These are phyloP conservation scores for Termitomyces bulborhizus DNA, from an alignment of 768 basidiomycete species.

Conservation along the genomic window DNA sequence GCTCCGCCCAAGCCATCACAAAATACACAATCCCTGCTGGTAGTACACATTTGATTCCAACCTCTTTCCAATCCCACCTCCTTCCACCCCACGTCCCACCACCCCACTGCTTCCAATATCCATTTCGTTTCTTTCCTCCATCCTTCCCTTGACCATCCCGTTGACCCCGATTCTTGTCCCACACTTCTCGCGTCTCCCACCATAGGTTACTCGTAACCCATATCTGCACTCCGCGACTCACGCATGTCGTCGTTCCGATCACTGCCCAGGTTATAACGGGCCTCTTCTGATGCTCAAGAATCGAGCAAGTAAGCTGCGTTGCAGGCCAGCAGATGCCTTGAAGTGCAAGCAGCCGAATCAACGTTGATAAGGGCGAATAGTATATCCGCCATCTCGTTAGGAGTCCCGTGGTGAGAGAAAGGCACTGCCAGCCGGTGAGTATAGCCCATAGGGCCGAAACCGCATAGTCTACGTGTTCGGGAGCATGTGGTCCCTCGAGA, in stretches of 20 bases:
- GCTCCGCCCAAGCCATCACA: conserved; percentile 72
- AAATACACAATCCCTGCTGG: conserved; percentile 74
- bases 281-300: conserved; percentile 62
- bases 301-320: conserved; percentile 75
- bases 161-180: conserved; percentile 16
- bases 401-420: conserved; percentile 82
- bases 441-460: conserved; percentile 72
- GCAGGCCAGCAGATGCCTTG: conserved; percentile 98
- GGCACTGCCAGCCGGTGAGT: conserved; percentile 86
- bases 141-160: conserved; percentile 13
- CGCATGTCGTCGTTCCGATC: conserved; percentile 84
- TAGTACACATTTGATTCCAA: conserved; percentile 61
- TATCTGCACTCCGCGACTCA: conserved; percentile 79
- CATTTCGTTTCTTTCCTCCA: conserved; percentile 14
- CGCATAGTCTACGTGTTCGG: conserved; percentile 57
- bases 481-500: conserved; percentile 25
- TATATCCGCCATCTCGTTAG: conserved; percentile 87
- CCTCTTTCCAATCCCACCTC: conserved; percentile 78
- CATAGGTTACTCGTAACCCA: conserved; percentile 94
- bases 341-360: conserved; percentile 86
- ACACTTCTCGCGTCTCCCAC: conserved; percentile 32
- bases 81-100: conserved; percentile 52
- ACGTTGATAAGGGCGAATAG: conserved; percentile 81
- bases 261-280: conserved; percentile 88
- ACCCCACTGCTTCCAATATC: conserved; percentile 35